Conservation (phyloP, 169 alveolate genomes). For the Babesia bovis region DNA sequence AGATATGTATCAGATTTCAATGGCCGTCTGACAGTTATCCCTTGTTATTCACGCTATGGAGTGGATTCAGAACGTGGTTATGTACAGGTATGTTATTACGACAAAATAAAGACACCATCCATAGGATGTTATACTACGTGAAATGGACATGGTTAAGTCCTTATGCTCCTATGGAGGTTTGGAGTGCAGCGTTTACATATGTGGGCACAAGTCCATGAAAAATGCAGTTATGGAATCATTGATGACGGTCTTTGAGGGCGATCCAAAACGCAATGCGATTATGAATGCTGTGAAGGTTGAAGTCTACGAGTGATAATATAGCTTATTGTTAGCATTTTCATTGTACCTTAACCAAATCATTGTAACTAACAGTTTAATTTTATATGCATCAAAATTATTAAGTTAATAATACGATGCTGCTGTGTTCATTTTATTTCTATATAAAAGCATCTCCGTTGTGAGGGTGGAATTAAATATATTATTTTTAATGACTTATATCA, state of each 20-base stretch:
- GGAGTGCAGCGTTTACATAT: slow-evolving; percentile 47
- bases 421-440: neutral
- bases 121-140: slow-evolving; percentile 24
- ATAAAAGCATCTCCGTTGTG: too few species aligned
- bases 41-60: slow-evolving; percentile 57
- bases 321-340: neutral
- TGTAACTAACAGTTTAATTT: neutral
- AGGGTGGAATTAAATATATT: too few species aligned
- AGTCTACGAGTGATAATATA: slow-evolving; percentile 33
- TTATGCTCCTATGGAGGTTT: slow-evolving; percentile 9
- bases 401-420: too few species aligned
- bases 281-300: slow-evolving; percentile 21
- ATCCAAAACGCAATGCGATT: neutral
- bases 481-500: too few species aligned
- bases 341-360: neutral
- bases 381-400: neutral
- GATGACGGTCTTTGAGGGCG: neutral
- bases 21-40: slow-evolving; percentile 46
- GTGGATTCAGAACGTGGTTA: slow-evolving; percentile 31
- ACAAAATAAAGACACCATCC: neutral
- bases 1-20: slow-evolving; percentile 47
- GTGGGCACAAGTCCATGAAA: slow-evolving; percentile 60
- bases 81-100: slow-evolving; percentile 37
- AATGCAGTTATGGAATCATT: slow-evolving; percentile 21
- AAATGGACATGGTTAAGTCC: neutral